Base-by-base conservation (phyloP, 2,329 filamentous ascomycete genomes). In the Orbilia blumenaviensis region DNA sequence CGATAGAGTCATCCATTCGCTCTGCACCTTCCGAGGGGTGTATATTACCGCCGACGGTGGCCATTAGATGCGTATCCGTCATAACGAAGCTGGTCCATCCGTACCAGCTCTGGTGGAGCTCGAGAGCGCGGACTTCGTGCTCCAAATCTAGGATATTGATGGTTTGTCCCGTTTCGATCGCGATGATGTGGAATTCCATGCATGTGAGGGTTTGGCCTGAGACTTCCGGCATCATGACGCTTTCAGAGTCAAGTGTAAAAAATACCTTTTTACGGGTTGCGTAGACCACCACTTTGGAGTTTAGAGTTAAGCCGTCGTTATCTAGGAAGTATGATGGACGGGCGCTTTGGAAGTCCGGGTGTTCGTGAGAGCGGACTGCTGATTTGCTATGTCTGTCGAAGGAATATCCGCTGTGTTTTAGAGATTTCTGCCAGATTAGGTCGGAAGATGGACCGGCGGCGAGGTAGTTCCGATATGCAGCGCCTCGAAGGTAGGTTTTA, bases 141-240 rank as follows among this genome's bases (percentile, higher is more conserved):
- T 78, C 77, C 32, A 80, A 61, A 27, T 80, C 78, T 14, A 80
- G 66, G 8, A 80, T 66, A 46, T 74, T 79, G 10, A 80, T 77
- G 1, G 78, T 80, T 21, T 79, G 76, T 6, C 79, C 79, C 4
- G 62, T 80, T 38, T 69, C 69, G 9, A 79, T 64, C 10, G 78
- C 69, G 29, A 80, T 73, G n/a, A 80, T 64, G 36, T 79, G 78
- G 21, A 80, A 80, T 23, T 80, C 79, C 78, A 80, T 79, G 21
- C 78, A 78, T 27, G 75, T 72, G 21, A 68, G 63, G 6, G 72
- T 42, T 21, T n/a, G 21, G 9, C 12, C 63, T 5, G 54, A 34
- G 7, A 34, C 36, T 21, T 50, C 54, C 0, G 18, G 14, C 6
- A 44, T 48, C 16, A n/a, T 34, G 5, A 50, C 16, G 3, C 12